phyloP scores from a whole-genome alignment of 805 yeast species.

The Starmerella tilneyi region DNA sequence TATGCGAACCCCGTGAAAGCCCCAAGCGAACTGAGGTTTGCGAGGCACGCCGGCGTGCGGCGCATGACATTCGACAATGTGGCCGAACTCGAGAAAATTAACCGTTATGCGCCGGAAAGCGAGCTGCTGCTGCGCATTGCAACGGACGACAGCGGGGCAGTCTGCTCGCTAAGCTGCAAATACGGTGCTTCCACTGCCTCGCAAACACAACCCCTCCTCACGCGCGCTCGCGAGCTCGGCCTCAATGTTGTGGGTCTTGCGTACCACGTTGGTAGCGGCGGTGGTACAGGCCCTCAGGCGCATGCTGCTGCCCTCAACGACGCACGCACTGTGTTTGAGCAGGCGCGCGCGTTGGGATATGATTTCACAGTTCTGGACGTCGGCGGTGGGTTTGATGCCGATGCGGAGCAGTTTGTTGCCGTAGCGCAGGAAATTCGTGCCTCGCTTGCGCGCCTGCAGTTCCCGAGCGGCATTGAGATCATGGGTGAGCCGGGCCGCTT shows the following conservation, averaged over 20 bases:
- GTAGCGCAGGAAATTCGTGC: constrained; percentile 39
- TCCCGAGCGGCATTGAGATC: constrained; percentile 46
- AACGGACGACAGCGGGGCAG: constrained; percentile 82
- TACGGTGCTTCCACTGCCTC: constrained; percentile 63
- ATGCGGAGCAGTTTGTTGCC: constrained; percentile 50
- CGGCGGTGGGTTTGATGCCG: constrained; percentile 82
- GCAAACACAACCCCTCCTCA: constrained; percentile 45
- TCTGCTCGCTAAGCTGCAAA: constrained; percentile 76
- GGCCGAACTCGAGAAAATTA: constrained; percentile 71
- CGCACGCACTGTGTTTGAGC: constrained; percentile 56
- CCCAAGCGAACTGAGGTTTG: constrained; percentile 66
- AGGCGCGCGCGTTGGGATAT: constrained; percentile 40
- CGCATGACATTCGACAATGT: constrained; percentile 83
- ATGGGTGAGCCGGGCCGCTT: constrained; percentile 95
- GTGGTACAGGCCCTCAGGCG: constrained; percentile 61
- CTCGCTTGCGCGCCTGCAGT: constrained; percentile 40
- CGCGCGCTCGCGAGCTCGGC: constrained; percentile 49
- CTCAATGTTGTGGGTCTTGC: constrained; percentile 75
- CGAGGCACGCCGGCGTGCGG: constrained; percentile 44
- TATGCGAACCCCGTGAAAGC: constrained; percentile 94
- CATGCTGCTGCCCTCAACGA: constrained; percentile 40
- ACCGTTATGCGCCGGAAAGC: constrained; percentile 56
- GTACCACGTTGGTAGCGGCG: constrained; percentile 94
- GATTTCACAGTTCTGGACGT: constrained; percentile 57
- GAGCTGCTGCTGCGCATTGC: constrained; percentile 66